Evolutionary conservation across 2,329 filamentous ascomycete genomes (phyloP).

Genomic region (Stachybotrys echinatus): DNA sequence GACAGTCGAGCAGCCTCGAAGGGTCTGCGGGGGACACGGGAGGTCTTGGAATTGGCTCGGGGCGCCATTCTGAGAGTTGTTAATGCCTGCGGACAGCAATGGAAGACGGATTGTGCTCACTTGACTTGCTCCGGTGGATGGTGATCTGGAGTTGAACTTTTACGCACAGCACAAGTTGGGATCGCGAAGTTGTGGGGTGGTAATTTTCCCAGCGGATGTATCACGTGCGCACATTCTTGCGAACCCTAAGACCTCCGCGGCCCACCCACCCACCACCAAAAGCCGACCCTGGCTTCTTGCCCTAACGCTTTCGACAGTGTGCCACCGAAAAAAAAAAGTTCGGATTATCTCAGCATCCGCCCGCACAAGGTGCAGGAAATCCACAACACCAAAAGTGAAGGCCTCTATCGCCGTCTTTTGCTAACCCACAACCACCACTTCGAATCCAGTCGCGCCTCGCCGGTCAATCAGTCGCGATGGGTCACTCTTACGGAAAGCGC

Average conservation of each 20-base stretch:
- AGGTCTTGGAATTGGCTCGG: conserved; percentile 93
- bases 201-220: conserved; percentile 18
- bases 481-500: conserved; percentile 83
- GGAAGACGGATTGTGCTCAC: conserved; percentile 21
- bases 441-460: conserved; percentile 12
- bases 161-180: conserved; percentile 13
- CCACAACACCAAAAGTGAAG: conserved; percentile 26
- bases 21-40: conserved; percentile 95
- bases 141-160: conserved; percentile 27
- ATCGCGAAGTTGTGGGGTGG: conserved; percentile 26
- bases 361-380: conserved; percentile 34
- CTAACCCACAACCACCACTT: conserved; percentile 37
- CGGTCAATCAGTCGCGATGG: conserved; percentile 59
- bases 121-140: conserved; percentile 33
- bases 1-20: conserved; percentile 99
- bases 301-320: conserved; percentile 19
- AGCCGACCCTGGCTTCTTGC: conserved; percentile 21
- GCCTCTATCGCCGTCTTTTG: conserved; percentile 26
- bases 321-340: conserved; percentile 20
- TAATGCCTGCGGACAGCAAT: conserved; percentile 14
- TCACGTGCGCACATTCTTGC: conserved; percentile 19
- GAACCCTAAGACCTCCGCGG: conserved; percentile 25
- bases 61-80: conserved; percentile 33
- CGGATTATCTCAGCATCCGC: conserved; percentile 30
- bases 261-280: not conserved